Base-by-base conservation (phyloP, 169 alveolate species). In the Plasmodium reichenowi region DNA sequence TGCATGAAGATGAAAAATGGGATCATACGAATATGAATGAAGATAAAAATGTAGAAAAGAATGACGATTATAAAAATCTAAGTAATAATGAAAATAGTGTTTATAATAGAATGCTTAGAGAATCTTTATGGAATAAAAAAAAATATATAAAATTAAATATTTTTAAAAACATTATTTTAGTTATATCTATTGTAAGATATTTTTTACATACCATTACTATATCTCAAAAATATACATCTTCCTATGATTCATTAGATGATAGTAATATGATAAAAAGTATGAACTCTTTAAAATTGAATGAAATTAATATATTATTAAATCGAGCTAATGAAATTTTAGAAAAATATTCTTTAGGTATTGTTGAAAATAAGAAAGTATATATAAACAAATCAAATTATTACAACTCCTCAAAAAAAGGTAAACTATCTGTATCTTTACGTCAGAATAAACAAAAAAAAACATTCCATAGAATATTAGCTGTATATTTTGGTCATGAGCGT, bases 401-500 rank as follows among this genome's bases (percentile, higher is more conserved):
- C 43, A 76, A 64, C 13, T 54, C 54, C 10, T 24, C 72, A 1
- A 76, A 70, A 38, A 76, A 68, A 76, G 75, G 89, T 6, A 76
- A 76, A 52, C 26, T 76, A 47, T 76, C 89, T 12, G 89, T 76
- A 2, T 76, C 89, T 6, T 52, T 76, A 22, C 66, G 89, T 10
- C 89, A 76, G 12, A 76, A 22, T 52, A 76, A 47, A 67, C 43
- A 76, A n/a, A 76, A 76, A 64, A 62, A 58, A 38, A 63, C 22
- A 6, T 48, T 74, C 20, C 67, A 64, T n/a, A 64, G 67, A 29
- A 64, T 76, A 0, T 50, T 76, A n/a, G 93, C 94, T 24, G 97
- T 96, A 2, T 96, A 96, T 75, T 94, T 96, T 72, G 98, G 98
- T 0, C 98, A 96, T 85, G 98, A 96, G 45, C 88, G 97, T 26